Conservation (phyloP, 306 rosid genomes). For the Hippophae rhamnoides region DNA sequence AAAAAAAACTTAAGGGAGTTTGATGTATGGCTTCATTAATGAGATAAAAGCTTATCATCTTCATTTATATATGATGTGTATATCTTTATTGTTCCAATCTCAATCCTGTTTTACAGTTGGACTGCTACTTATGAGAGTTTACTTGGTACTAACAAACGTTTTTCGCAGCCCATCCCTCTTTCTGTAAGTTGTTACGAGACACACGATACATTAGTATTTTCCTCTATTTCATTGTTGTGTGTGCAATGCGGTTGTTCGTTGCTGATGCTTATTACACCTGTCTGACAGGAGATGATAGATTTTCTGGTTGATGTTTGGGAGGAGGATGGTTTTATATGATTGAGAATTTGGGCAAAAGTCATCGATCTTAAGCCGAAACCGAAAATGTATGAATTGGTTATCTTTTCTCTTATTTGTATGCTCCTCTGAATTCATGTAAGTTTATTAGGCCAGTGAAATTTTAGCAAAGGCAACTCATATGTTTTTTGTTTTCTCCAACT, state of each 20-base stretch:
- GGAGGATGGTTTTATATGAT: slow-evolving; percentile 66
- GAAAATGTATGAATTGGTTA: not conserved
- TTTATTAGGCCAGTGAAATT: too few species aligned
- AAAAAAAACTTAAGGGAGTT: too few species aligned
- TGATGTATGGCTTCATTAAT: too few species aligned
- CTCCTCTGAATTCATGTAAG: not conserved
- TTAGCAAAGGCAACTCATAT: too few species aligned
- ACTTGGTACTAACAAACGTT: slow-evolving; percentile 53
- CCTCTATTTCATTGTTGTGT: not conserved
- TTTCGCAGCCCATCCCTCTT: slow-evolving; percentile 55
- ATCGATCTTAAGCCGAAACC: slow-evolving; percentile 7
- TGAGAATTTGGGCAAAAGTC: slow-evolving; percentile 15
- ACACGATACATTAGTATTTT: not conserved
- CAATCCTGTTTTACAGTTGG: slow-evolving; percentile 42
- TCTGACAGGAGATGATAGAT: slow-evolving; percentile 74
- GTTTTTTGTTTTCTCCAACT: too few species aligned
- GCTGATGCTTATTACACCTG: slow-evolving; percentile 11
- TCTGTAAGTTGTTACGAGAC: slow-evolving; percentile 43
- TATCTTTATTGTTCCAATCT: not conserved
- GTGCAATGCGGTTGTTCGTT: slow-evolving; percentile 3
- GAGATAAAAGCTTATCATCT: too few species aligned
- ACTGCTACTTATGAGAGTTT: slow-evolving; percentile 62
- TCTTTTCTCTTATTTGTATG: not conserved
- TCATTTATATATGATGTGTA: too few species aligned
- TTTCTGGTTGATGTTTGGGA: slow-evolving; percentile 83